These are phyloP conservation scores for Zhuliangozyma blackwelliae DNA, from an alignment of 1,139 yeast genomes.

Conservation along the genomic window DNA sequence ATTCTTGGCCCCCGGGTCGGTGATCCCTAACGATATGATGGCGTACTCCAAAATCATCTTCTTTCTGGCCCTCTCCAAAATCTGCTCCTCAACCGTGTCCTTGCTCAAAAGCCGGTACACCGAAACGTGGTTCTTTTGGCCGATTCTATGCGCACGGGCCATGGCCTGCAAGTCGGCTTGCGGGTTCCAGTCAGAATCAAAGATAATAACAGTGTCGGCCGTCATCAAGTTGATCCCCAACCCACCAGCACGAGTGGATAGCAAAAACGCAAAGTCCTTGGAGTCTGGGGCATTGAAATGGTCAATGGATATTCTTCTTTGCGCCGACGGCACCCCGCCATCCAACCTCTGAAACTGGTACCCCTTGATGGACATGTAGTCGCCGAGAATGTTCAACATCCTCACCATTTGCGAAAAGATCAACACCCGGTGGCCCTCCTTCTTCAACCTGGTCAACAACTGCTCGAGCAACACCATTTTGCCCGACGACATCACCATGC, in stretches of 20 bases:
- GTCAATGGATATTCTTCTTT: slow-evolving; percentile 90
- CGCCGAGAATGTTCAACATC: slow-evolving; percentile 92
- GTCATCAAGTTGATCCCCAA: slow-evolving; percentile 97
- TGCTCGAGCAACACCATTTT: slow-evolving; percentile 96
- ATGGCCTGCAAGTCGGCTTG: slow-evolving; percentile 98
- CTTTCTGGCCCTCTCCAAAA: slow-evolving; percentile 91
- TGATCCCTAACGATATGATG: slow-evolving; percentile 90
- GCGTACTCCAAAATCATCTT: slow-evolving; percentile 99
- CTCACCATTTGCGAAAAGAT: slow-evolving; percentile 97
- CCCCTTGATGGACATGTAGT: slow-evolving; percentile 87
- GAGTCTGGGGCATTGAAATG: slow-evolving; percentile 95
- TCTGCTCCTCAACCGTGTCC: slow-evolving; percentile 97
- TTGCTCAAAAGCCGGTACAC: slow-evolving; percentile 95
- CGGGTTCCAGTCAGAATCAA: slow-evolving; percentile 99
- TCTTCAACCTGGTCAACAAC: slow-evolving; percentile 71
- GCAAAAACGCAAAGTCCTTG: slow-evolving; percentile 83
- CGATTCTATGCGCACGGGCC: slow-evolving; percentile 99
- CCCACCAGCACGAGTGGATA: slow-evolving; percentile 98
- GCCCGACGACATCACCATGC: slow-evolving; percentile 96
- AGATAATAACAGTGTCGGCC: slow-evolving; percentile 95
- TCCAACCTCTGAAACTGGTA: slow-evolving; percentile 87
- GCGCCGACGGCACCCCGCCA: slow-evolving; percentile 94
- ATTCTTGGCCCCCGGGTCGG: slow-evolving; percentile 56
- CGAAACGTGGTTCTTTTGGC: slow-evolving; percentile 96
- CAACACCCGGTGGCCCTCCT: slow-evolving; percentile 93